These are phyloP conservation scores for Penicillium frequentans DNA, from an alignment of 2,329 filamentous ascomycete genomes.

Conservation along the genomic window DNA sequence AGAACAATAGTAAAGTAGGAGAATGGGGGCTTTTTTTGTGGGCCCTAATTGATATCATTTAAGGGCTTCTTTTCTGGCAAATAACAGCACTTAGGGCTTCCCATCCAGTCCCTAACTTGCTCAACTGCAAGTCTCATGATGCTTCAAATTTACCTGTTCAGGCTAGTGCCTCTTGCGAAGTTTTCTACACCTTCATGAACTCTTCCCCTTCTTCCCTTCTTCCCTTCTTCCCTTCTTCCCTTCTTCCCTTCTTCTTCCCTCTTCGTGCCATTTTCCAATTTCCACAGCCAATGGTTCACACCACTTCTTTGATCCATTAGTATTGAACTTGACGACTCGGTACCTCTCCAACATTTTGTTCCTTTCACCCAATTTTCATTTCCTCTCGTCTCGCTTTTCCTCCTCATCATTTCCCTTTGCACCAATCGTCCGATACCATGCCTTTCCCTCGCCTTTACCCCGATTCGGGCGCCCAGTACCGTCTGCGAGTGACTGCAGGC, in stretches of 20 bases:
- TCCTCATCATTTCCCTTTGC: background rate
- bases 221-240: background rate
- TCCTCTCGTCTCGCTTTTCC: background rate
- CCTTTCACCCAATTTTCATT: background rate
- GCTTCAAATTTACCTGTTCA: no score
- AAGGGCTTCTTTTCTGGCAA: background rate
- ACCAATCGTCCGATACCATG: background rate
- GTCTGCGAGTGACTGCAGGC: constrained; percentile 79
- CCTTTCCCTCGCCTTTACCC: background rate
- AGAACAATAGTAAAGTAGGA: background rate
- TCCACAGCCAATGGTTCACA: no score
- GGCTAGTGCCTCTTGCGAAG: no score
- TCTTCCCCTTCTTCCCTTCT: background rate
- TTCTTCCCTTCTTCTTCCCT: background rate
- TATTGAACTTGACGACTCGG: no score
- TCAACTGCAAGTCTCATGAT: no score
- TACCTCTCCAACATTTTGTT: background rate
- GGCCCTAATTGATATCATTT: background rate
- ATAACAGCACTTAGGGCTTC: background rate
- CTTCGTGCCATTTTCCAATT: background rate
- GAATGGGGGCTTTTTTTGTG: background rate
- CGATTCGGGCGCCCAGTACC: constrained; percentile 50
- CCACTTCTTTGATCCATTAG: no score
- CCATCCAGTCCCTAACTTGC: no score
- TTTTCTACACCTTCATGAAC: background rate